These are phyloP conservation scores for Oryza glumipatula DNA, from an alignment of 176 grass and related monocot species.

Conservation along the genomic window DNA sequence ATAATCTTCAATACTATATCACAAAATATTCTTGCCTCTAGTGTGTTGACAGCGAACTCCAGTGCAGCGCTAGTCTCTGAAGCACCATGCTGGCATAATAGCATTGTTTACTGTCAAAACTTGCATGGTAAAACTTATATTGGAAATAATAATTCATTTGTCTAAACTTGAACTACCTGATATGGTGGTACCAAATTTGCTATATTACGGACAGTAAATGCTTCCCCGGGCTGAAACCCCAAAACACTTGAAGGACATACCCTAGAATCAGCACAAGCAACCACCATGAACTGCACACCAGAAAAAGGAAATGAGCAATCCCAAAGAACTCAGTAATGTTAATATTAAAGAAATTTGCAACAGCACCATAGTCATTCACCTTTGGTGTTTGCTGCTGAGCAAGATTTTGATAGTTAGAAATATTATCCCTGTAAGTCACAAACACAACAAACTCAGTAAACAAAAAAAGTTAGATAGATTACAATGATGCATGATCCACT, in stretches of 20 bases:
- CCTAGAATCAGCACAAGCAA: conserved; percentile 94
- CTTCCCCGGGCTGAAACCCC: conserved; percentile 91
- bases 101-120: conserved; percentile 31
- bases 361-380: conserved; percentile 45
- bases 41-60: conserved; percentile 80
- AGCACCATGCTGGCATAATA: conserved; percentile 64
- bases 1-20: not conserved
- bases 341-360: not conserved
- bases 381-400: conserved; percentile 79
- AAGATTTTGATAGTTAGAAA: conserved; percentile 64
- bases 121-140: not conserved
- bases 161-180: conserved; percentile 50
- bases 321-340: not conserved
- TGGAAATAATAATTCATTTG: conserved; percentile 10
- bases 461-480: conserved; percentile 10
- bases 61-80: conserved; percentile 93
- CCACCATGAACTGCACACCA: conserved; percentile 81
- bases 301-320: conserved; percentile 44
- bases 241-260: conserved; percentile 84
- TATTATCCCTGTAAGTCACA: conserved; percentile 61
- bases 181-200: conserved; percentile 94
- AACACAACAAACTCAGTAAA: conserved; percentile 17
- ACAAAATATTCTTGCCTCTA: conserved; percentile 51
- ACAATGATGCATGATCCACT: conserved; percentile 42
- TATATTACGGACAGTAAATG: conserved; percentile 89